phyloP scores from a whole-genome alignment of 805 yeast species.

The Nakazawaea wyomingensis region DNA sequence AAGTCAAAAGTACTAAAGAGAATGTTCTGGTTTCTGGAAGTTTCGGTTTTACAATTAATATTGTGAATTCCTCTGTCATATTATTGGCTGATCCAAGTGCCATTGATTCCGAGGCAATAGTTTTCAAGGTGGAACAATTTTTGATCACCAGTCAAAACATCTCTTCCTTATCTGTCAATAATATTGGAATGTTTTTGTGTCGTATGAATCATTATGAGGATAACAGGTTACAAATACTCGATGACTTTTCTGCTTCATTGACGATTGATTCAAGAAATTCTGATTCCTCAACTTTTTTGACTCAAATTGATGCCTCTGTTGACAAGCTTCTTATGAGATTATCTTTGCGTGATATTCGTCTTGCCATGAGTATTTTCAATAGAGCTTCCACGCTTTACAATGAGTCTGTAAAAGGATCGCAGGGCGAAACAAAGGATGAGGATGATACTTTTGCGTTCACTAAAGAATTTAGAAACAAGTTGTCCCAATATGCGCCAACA shows the following conservation, averaged over 20 bases:
- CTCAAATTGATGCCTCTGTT: slow-evolving; percentile 62
- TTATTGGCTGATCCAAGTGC: slow-evolving; percentile 75
- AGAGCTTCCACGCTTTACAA: slow-evolving; percentile 56
- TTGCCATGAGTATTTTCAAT: slow-evolving; percentile 71
- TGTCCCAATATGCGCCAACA: slow-evolving; percentile 68
- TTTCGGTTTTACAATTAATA: slow-evolving; percentile 56
- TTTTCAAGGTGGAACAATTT: slow-evolving; percentile 80
- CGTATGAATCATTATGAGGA: slow-evolving; percentile 65
- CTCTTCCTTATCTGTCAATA: slow-evolving; percentile 60
- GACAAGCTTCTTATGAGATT: slow-evolving; percentile 80
- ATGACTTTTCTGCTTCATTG: slow-evolving; percentile 80
- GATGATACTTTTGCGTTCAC: slow-evolving; percentile 35
- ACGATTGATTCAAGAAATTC: slow-evolving; percentile 71
- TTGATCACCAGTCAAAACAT: slow-evolving; percentile 64
- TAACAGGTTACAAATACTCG: slow-evolving; percentile 66
- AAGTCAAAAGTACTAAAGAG: slow-evolving; percentile 9
- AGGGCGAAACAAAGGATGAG: slow-evolving; percentile 13
- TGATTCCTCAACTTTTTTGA: slow-evolving; percentile 48
- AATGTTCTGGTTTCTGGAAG: slow-evolving; percentile 13
- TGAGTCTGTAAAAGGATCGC: slow-evolving; percentile 11
- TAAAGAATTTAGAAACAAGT: slow-evolving; percentile 55
- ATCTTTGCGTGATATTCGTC: slow-evolving; percentile 78
- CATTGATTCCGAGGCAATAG: slow-evolving; percentile 76
- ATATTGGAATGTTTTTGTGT: slow-evolving; percentile 82
- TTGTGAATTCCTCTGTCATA: slow-evolving; percentile 72